phyloP scores from a whole-genome alignment of 345 rosid species.

The Hypericum perforatum region DNA sequence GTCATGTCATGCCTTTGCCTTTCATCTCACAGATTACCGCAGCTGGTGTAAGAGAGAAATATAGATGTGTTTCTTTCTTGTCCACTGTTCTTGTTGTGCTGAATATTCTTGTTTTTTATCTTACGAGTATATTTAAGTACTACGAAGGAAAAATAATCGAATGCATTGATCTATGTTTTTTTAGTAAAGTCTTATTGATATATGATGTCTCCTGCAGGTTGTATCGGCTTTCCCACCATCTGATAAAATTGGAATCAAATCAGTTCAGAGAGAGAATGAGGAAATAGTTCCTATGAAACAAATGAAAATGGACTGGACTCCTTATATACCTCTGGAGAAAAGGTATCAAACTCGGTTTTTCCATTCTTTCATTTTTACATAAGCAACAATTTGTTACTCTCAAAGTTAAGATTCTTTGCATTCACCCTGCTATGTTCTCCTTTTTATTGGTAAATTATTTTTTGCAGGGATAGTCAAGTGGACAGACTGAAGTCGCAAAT shows the following conservation, averaged over 20 bases:
- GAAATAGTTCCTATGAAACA: conserved; percentile 93
- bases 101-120: too few species aligned
- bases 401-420: not conserved
- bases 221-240: conserved; percentile 91
- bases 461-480: conserved; percentile 64
- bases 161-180: not conserved
- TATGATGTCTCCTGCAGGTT: conserved; percentile 30
- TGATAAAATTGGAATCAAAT: conserved; percentile 90
- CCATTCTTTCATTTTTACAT: not conserved
- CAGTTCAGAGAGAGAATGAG: conserved; percentile 92
- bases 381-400: not conserved
- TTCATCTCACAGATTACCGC: not conserved
- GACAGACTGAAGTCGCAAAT: conserved; percentile 68
- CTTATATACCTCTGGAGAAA: conserved; percentile 76
- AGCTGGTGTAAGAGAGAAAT: too few species aligned
- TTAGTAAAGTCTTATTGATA: conserved; percentile 1
- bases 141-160: too few species aligned
- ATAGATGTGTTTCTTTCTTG: too few species aligned
- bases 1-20: not conserved
- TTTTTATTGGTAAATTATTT: conserved; percentile 12
- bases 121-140: too few species aligned
- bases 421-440: not conserved
- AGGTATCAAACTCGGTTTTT: conserved; percentile 34
- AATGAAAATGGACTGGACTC: conserved; percentile 99
- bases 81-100: too few species aligned